These are phyloP conservation scores for Volvox carteri DNA, from an alignment of 163 green algal genomes.

Conservation along the genomic window DNA sequence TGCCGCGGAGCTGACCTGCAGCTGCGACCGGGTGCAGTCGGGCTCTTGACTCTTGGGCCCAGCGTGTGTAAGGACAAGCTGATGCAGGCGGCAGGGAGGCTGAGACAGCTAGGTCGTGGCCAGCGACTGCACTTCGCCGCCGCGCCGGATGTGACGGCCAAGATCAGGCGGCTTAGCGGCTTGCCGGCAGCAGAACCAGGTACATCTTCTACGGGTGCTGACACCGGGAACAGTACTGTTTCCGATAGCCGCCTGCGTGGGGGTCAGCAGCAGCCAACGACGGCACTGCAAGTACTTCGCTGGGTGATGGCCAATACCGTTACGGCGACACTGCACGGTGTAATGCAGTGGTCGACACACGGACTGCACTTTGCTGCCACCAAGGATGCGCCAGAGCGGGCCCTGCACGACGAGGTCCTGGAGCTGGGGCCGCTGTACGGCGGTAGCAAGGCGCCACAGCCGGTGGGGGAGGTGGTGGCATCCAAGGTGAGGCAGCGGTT, in stretches of 20 bases:
- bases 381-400: slow-evolving; percentile 31
- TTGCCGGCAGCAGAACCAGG: too few species aligned
- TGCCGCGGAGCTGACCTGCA: slow-evolving; percentile 75
- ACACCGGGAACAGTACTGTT: too few species aligned
- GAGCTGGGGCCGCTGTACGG: slow-evolving; percentile 66
- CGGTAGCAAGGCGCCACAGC: slow-evolving; percentile 8
- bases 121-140: slow-evolving; percentile 67
- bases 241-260: too few species aligned
- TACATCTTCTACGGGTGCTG: too few species aligned
- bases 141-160: slow-evolving; percentile 64
- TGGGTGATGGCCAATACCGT: slow-evolving; percentile 80
- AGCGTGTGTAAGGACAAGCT: slow-evolving; percentile 74
- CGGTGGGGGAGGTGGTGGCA: slow-evolving; percentile 27
- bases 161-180: slow-evolving; percentile 42
- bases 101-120: slow-evolving; percentile 68
- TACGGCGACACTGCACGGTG: slow-evolving; percentile 57
- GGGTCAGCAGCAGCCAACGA: neutral
- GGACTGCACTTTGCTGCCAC: slow-evolving; percentile 66
- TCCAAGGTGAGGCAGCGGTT: neutral
- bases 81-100: slow-evolving; percentile 69
- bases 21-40: slow-evolving; percentile 65
- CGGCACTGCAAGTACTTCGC: slow-evolving; percentile 67
- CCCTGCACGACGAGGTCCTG: slow-evolving; percentile 67
- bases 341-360: slow-evolving; percentile 65
- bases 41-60: slow-evolving; percentile 74